Percentiles rank a stretch among this genome's conserved stretches.
These are phyloP conservation scores for Xylaria sp. DNA, from an alignment of 2,329 filamentous ascomycete species.

Conservation along the genomic window DNA sequence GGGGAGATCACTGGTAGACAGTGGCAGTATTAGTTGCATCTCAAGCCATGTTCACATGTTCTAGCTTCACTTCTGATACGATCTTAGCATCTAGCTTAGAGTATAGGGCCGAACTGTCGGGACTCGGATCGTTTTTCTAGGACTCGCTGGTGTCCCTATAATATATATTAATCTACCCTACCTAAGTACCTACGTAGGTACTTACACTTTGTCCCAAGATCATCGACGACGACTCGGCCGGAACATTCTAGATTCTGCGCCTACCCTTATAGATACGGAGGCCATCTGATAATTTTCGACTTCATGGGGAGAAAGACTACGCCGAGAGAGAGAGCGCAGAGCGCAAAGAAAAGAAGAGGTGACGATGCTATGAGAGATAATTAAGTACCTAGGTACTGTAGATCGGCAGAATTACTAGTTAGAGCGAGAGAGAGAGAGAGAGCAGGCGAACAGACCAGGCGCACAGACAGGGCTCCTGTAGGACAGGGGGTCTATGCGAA, in stretches of 20 bases:
- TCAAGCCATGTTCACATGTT: background rate
- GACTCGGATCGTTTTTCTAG: slow-evolving; percentile 5
- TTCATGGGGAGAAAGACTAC: background rate
- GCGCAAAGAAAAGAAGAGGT: background rate
- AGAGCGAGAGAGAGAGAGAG: background rate
- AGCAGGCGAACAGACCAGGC: background rate
- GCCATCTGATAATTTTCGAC: background rate
- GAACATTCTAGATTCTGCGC: too few species aligned
- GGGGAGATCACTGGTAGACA: background rate
- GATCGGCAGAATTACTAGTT: background rate
- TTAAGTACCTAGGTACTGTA: background rate
- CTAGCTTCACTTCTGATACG: slow-evolving; percentile 5
- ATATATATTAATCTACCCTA: background rate
- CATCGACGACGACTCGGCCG: background rate
- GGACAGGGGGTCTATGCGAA: slow-evolving; percentile 26
- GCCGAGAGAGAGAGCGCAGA: background rate
- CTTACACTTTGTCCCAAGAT: background rate
- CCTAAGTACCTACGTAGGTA: background rate
- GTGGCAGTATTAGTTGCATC: background rate
- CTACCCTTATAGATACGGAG: too few species aligned
- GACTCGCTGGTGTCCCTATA: background rate
- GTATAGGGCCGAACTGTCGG: slow-evolving; percentile 21
- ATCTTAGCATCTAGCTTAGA: background rate
- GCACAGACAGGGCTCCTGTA: background rate
- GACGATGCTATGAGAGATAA: too few species aligned